Percentiles rank a stretch among this genome's conserved stretches.
Evolutionary conservation across 2,329 filamentous ascomycete species (phyloP).

Genomic region (Fusarium algeriense): DNA sequence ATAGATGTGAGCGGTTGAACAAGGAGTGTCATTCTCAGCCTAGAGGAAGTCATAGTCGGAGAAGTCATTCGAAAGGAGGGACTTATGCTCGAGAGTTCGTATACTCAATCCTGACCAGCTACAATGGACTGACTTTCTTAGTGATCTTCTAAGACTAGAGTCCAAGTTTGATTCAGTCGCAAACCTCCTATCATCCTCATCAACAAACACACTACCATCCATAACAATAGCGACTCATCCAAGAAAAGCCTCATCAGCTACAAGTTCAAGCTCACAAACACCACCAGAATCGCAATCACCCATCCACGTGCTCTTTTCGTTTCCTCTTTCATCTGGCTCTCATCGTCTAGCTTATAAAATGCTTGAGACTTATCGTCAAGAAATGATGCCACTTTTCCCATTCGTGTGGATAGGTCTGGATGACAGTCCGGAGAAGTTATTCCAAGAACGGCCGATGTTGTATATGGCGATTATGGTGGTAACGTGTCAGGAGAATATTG

Average conservation of each 20-base stretch:
- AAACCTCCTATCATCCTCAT: conserved; percentile 2
- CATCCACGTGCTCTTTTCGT: background rate
- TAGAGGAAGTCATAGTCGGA: conserved; percentile 14
- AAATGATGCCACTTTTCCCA: conserved; percentile 24
- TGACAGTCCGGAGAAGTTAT: background rate
- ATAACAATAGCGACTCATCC: background rate
- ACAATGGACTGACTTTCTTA: background rate
- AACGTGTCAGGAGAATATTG: conserved; percentile 9
- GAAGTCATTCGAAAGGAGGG: background rate
- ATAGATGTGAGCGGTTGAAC: conserved; percentile 19
- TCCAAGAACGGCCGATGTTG: conserved; percentile 2
- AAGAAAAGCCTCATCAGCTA: background rate
- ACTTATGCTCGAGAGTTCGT: conserved; percentile 18
- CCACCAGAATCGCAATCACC: background rate
- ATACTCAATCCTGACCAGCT: no score
- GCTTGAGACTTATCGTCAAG: conserved; percentile 4
- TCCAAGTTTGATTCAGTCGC: conserved; percentile 28
- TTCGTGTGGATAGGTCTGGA: conserved; percentile 6
- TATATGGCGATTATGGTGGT: conserved; percentile 29
- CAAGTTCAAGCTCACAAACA: background rate
- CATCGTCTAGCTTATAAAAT: conserved; percentile 2
- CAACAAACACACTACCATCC: background rate
- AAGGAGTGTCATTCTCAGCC: conserved; percentile 15
- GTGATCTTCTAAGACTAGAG: conserved; percentile 14
- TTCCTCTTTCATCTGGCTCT: background rate